A percentile compares a stretch with the other conserved stretches of the same genome.
Evolutionary conservation across 2,329 filamentous ascomycete species (phyloP).

Genomic region (Fusarium sp.): DNA sequence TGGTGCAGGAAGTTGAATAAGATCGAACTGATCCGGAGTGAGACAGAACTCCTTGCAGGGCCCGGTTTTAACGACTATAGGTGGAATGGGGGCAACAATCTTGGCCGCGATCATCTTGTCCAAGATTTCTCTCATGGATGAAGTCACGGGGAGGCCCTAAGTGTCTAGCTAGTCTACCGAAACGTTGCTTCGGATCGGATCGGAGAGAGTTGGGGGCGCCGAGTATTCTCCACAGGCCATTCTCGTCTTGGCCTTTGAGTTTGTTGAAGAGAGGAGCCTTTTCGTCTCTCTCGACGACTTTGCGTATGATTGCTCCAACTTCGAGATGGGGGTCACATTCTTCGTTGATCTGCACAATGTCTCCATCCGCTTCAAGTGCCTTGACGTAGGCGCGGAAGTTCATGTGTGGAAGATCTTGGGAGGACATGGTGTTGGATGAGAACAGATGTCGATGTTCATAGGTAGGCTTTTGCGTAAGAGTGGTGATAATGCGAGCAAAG

Average conservation of each 20-base stretch:
- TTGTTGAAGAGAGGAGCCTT: constrained; percentile 64
- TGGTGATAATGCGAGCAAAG: neutral
- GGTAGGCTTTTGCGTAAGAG: neutral
- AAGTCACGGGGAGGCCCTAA: constrained; percentile 50
- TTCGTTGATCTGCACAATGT: constrained; percentile 56
- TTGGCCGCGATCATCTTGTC: constrained; percentile 54
- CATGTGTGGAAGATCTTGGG: constrained; percentile 31
- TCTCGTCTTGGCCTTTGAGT: constrained; percentile 51
- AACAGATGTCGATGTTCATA: neutral
- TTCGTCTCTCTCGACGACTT: constrained; percentile 56
- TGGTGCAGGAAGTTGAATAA: constrained; percentile 55
- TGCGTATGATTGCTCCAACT: constrained; percentile 57
- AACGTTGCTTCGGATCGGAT: constrained; percentile 43
- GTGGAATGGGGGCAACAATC: constrained; percentile 41
- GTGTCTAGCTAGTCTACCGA: constrained; percentile 55
- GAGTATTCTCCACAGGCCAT: constrained; percentile 59
- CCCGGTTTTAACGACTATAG: constrained; percentile 45
- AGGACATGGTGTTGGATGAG: constrained; percentile 16
- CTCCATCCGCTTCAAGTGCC: constrained; percentile 46
- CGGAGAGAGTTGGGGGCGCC: constrained; percentile 53
- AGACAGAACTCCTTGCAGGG: constrained; percentile 32
- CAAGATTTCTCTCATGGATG: constrained; percentile 48
- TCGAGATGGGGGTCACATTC: constrained; percentile 58
- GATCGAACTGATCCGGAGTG: constrained; percentile 30
- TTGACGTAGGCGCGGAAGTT: constrained; percentile 36